These are phyloP conservation scores for Quercus cerris DNA, from an alignment of 306 rosid genomes.

Conservation along the genomic window DNA sequence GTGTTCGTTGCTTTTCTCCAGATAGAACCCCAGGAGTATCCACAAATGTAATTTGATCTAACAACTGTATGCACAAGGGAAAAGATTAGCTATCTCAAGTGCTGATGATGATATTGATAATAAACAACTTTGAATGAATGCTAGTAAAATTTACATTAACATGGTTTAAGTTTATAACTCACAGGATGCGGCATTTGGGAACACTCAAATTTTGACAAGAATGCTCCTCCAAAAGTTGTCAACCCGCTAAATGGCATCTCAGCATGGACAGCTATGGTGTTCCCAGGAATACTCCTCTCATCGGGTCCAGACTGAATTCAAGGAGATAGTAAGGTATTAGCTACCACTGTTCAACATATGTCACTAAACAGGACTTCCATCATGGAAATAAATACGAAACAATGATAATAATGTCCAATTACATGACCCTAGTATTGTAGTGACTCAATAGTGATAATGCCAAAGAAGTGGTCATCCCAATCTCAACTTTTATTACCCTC, in stretches of 20 bases:
- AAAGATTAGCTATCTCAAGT: not conserved
- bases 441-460: not conserved
- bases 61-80: slow-evolving; percentile 39
- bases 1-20: slow-evolving; percentile 96
- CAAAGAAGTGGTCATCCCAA: not conserved
- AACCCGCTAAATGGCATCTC: slow-evolving; percentile 89
- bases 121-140: not conserved
- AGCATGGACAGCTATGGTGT: slow-evolving; percentile 90
- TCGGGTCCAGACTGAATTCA: slow-evolving; percentile 81
- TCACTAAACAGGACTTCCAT: slow-evolving; percentile 1
- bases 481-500: not conserved
- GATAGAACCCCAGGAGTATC: slow-evolving; percentile 98
- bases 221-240: slow-evolving; percentile 84
- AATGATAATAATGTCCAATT: not conserved
- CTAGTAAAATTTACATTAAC: not conserved
- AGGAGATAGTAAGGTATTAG: slow-evolving; percentile 8
- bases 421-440: not conserved
- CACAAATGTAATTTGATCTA: slow-evolving; percentile 78
- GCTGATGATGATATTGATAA: too few relatives aligned
- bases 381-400: not conserved
- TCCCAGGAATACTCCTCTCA: slow-evolving; percentile 94
- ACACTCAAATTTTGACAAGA: slow-evolving; percentile 86
- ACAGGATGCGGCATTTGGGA: slow-evolving; percentile 97
- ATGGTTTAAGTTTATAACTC: slow-evolving; percentile 33
- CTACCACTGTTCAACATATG: not conserved